Evolutionary conservation across 2,329 filamentous ascomycete species (phyloP).

Genomic region (Aspergillus nomiae): DNA sequence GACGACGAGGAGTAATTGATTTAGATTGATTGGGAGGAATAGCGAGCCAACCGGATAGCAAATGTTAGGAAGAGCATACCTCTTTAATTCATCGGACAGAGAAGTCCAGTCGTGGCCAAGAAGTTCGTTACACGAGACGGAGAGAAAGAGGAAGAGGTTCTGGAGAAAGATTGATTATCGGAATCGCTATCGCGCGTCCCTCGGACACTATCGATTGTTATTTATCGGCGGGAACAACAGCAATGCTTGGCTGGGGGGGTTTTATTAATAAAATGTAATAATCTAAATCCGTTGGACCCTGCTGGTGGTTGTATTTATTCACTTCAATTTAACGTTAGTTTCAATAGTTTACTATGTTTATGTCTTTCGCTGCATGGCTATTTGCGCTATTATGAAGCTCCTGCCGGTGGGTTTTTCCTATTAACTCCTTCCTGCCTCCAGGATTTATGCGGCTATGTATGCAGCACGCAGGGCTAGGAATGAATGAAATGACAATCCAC

Average conservation of each 20-base stretch:
- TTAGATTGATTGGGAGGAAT: background rate
- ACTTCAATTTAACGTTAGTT: background rate
- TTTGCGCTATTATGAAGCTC: background rate
- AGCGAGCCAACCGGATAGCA: background rate
- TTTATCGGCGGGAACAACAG: conserved; percentile 17
- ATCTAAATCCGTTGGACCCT: background rate
- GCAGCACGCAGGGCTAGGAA: conserved; percentile 9
- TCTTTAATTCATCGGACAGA: background rate
- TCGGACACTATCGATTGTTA: conserved; percentile 22
- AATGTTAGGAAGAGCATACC: background rate
- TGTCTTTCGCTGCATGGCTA: background rate
- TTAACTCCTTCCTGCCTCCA: background rate
- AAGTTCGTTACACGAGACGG: conserved; percentile 9
- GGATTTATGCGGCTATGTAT: conserved; percentile 11
- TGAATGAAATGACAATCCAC: conserved; percentile 8
- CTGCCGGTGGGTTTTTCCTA: background rate
- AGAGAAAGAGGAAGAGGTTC: background rate
- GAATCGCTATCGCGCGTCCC: conserved; percentile 17
- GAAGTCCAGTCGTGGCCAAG: background rate
- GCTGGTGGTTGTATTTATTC: background rate
- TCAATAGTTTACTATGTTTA: background rate
- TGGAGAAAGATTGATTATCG: conserved; percentile 14
- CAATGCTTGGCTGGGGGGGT: conserved; percentile 13
- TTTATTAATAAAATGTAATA: background rate
- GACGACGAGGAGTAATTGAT: background rate